Conservation (phyloP, 169 alveolate genomes). For the Cryptosporidium sp. region DNA sequence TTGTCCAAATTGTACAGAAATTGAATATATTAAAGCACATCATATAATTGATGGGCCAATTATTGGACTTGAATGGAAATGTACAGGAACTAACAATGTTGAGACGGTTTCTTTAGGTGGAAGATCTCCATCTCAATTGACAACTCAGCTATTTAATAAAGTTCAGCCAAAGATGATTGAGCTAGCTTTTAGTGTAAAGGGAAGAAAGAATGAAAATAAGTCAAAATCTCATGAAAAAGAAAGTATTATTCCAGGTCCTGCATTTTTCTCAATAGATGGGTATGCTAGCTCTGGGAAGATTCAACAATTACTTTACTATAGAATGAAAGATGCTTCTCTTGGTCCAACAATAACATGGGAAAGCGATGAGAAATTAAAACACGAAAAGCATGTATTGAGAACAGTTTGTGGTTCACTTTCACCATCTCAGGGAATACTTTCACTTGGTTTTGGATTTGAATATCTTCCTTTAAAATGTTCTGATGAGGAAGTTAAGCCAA, state of each 20-base stretch:
- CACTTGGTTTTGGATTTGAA: conserved; percentile 72
- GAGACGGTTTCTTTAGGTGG: conserved; percentile 60
- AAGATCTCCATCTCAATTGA: conserved; percentile 60
- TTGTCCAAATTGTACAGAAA: conserved; percentile 62
- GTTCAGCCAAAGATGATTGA: conserved; percentile 74
- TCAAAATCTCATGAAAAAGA: neutral
- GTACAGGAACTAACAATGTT: conserved; percentile 50
- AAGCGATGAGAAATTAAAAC: conserved; percentile 33
- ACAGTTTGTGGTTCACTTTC: conserved; percentile 50
- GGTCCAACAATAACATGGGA: conserved; percentile 65
- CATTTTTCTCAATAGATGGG: conserved; percentile 66
- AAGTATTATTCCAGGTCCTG: conserved; percentile 58
- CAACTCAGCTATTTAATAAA: conserved; percentile 55
- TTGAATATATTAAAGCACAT: conserved; percentile 55
- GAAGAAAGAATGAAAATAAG: neutral
- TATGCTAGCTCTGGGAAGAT: conserved; percentile 50
- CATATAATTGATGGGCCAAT: conserved; percentile 65
- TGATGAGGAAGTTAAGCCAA: conserved; percentile 30
- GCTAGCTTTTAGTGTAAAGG: conserved; percentile 27
- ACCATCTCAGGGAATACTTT: conserved; percentile 47
- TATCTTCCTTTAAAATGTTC: conserved; percentile 44
- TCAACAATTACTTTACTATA: conserved; percentile 67
- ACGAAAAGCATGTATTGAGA: conserved; percentile 42
- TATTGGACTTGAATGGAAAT: conserved; percentile 72
- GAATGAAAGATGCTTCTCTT: conserved; percentile 30